Evolutionary conservation across 192 early-diverging fungal genomes (phyloP), one percentile per base, ranked within the genome.

Genomic region (Rhizophagus clarus): DNA sequence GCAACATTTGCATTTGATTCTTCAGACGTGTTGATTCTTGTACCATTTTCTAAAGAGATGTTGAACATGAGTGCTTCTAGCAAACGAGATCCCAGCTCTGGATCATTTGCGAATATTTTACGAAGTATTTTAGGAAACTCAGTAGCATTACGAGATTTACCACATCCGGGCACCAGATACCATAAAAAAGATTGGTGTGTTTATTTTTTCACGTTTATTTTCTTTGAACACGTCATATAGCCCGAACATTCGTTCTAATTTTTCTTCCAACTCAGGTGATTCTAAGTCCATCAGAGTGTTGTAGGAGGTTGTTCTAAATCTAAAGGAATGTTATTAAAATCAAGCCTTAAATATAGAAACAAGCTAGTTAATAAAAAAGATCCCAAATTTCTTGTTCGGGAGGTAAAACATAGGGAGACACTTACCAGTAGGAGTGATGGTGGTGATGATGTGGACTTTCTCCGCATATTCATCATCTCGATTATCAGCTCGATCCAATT

Each of bases 221-320:
- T 47, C 45, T 47, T 47, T 47, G 4, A 47, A 47, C 45, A 47
- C 45, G 4, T 11, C 4, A 47, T 47, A 47, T 47, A 47, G 45
- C 12, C 45, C 4, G 45, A 47, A 47, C 45, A 47, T 47, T 7
- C 45, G 1, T 11, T 78, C 64, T 29, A 78, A 66, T 61, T 20
- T 20, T 66, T 45, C 26, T 31, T 67, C 29, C 56, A 78, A 66
- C 28, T 42, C 20, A 29, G 61, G 56, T 2, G 17, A 29, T 66
- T 29, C 11, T 78, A 20, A 66, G 61, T 31, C 76, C 76, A 8
- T 29, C 40, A 61, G 61, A 78, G 63, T n/a, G 76, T 24, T 32
- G 6, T 40, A 66, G 76, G 76, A 60, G 45, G 4, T 11, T 11
- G 45, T 47, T 4, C 45, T 47, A 47, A 47, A 47, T 47, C 45